These are phyloP conservation scores for Hypomyces rosellus DNA, from an alignment of 2,329 filamentous ascomycete genomes.

Conservation along the genomic window DNA sequence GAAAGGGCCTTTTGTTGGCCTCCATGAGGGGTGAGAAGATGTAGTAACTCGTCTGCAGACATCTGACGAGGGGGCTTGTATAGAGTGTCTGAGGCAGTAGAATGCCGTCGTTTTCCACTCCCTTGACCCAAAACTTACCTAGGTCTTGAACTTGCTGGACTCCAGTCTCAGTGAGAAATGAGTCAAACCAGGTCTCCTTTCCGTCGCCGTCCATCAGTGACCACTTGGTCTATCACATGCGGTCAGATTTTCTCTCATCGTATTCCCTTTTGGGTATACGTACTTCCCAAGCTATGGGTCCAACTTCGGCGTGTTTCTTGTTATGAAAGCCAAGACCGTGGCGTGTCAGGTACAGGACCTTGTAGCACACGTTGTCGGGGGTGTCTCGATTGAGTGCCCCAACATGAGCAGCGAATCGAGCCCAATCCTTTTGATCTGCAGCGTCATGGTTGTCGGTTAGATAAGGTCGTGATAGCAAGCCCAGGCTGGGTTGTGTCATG, in stretches of 20 bases:
- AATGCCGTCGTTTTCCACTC: conserved; percentile 39
- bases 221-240: conserved; percentile 26
- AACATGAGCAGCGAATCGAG: conserved; percentile 43
- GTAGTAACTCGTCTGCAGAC: conserved; percentile 48
- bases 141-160: conserved; percentile 47
- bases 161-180: conserved; percentile 46
- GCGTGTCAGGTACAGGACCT: conserved; percentile 47
- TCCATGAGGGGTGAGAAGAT: conserved; percentile 40
- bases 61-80: conserved; percentile 52
- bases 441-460: conserved; percentile 29
- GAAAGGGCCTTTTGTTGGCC: conserved; percentile 34
- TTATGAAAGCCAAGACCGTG: conserved; percentile 50
- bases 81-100: conserved; percentile 49
- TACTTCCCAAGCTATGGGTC: conserved; percentile 50
- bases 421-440: conserved; percentile 42
- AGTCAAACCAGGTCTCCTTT: conserved; percentile 34
- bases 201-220: conserved; percentile 34
- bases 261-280: conserved; percentile 12
- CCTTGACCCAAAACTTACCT: conserved; percentile 43
- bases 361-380: conserved; percentile 41
- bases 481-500: conserved; percentile 43
- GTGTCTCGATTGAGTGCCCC: conserved; percentile 37
- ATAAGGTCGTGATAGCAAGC: conserved; percentile 45
- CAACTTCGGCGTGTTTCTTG: conserved; percentile 48
- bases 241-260: background rate